A percentile compares a stretch with the other conserved stretches of the same genome.
Conservation (phyloP, 805 yeast species). For the Saccharomycopsis sp. region DNA sequence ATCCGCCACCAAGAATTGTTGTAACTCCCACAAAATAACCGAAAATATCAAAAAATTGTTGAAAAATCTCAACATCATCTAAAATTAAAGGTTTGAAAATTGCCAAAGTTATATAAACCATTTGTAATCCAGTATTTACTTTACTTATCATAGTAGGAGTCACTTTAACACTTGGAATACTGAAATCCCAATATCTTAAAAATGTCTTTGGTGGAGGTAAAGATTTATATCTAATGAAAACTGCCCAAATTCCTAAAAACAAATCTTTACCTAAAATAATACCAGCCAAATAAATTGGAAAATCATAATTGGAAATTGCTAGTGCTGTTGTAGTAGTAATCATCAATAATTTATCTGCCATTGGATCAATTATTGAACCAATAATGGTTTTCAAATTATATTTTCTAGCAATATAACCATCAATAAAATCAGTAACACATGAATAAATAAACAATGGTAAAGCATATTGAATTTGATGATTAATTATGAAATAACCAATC, state of each 20-base stretch:
- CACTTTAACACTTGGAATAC: slow-evolving; percentile 74
- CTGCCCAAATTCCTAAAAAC: slow-evolving; percentile 58
- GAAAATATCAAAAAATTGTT: slow-evolving; percentile 24
- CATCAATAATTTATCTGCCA: slow-evolving; percentile 92
- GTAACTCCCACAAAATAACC: slow-evolving; percentile 57
- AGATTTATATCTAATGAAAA: slow-evolving; percentile 61
- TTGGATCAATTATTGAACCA: slow-evolving; percentile 89
- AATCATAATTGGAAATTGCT: slow-evolving; percentile 45
- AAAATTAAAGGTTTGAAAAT: slow-evolving; percentile 44
- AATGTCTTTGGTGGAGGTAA: slow-evolving; percentile 70
- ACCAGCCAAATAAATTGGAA: slow-evolving; percentile 60
- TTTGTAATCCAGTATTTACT: slow-evolving; percentile 83
- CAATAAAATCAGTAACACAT: slow-evolving; percentile 82
- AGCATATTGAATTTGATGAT: slow-evolving; percentile 55
- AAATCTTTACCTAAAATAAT: slow-evolving; percentile 81
- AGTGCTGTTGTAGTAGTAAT: slow-evolving; percentile 72
- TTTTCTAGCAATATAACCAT: slow-evolving; percentile 82
- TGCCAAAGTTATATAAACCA: slow-evolving; percentile 69
- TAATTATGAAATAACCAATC: slow-evolving; percentile 68
- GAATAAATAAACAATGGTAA: slow-evolving; percentile 71
- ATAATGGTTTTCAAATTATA: slow-evolving; percentile 68
- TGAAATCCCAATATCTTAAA: slow-evolving; percentile 64
- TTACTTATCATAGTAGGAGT: slow-evolving; percentile 82
- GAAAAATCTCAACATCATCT: slow-evolving; percentile 17
- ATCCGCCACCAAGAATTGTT: slow-evolving; percentile 67